A percentile compares a stretch with the other conserved stretches of the same genome.
phyloP scores from a whole-genome alignment of 768 basidiomycete species.

The Tricholoma matsutake region DNA sequence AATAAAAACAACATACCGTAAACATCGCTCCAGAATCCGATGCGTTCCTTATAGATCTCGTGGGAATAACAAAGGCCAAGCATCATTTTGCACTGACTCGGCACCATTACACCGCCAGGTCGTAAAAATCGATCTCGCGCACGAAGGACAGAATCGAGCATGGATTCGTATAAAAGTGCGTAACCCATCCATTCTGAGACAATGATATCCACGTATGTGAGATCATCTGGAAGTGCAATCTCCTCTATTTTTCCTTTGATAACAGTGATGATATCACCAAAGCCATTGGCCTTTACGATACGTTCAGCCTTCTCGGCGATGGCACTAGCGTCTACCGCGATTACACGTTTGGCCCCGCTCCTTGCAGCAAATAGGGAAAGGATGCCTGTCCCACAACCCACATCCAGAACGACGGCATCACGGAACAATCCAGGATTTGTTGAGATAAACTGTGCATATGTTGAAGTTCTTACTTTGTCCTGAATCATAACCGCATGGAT shows the following conservation, averaged over 20 bases:
- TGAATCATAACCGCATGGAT: conserved; percentile 97
- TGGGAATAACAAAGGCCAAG: conserved; percentile 77
- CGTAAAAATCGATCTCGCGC: conserved; percentile 86
- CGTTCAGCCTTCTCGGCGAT: conserved; percentile 74
- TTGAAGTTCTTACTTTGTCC: conserved; percentile 89
- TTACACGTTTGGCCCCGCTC: conserved; percentile 86
- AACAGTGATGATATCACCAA: conserved; percentile 77
- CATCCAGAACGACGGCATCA: conserved; percentile 87
- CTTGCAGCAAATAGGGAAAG: conserved; percentile 87
- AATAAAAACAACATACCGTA: conserved; percentile 57
- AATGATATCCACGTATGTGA: conserved; percentile 86
- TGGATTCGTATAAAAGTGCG: conserved; percentile 88
- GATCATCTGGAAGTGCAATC: conserved; percentile 67
- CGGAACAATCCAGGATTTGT: conserved; percentile 78
- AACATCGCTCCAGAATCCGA: conserved; percentile 87
- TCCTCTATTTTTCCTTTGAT: conserved; percentile 91
- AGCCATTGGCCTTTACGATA: conserved; percentile 74
- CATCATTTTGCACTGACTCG: conserved; percentile 85
- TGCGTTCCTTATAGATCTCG: conserved; percentile 74
- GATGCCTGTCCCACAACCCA: conserved; percentile 95
- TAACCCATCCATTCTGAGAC: conserved; percentile 99
- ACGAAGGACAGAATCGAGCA: conserved; percentile 92
- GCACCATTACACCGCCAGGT: conserved; percentile 81
- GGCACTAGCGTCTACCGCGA: conserved; percentile 88
- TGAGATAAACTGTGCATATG: conserved; percentile 90